Evolutionary conservation across 495 filamentous ascomycete genomes (phyloP), one percentile per base, ranked within the genome.

Genomic region (Hyaloscypha hepaticicola): DNA sequence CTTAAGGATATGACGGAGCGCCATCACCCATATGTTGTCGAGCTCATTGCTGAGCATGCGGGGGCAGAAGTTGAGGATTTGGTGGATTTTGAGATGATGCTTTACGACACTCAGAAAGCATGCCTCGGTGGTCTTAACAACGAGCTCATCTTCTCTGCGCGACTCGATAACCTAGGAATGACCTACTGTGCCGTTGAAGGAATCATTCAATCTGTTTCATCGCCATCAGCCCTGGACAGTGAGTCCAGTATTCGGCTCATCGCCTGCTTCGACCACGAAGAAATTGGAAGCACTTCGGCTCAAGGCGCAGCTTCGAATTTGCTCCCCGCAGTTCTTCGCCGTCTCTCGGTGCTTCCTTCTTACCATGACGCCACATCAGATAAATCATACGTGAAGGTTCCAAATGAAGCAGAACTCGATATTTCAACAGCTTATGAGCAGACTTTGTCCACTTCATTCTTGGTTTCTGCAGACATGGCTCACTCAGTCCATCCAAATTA

Each of bases 381-480:
- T 52, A 74, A 77, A 29, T 84, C 82, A 2, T 84, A 85, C 72
- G 76, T 81, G 55, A 78, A 80, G 26, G 77, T 83, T 62, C 75
- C 77, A 70, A 79, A 74, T 58, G 77, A 87, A 22, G 74, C 75
- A 14, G 76, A 80, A 7, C 67, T 77, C 14, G 85, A 89, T 61
- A 73, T 81, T 16, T 72, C 84, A 8, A 96, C 93, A 12, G 92
- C 93, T 33, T 97, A 94, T 71, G 95, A 98, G 76, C 92, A 98
- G 78, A 94, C 91, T 16, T 84, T 97, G 53, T 83, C 90, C 26
- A 90, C 88, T n/a, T 96, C 91, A 2, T 96, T 99, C 81, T 84
- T 99, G 48, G 82, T 98, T 66, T 97, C 93, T 8, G 96, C 96
- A 45, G 95, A 99, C 74, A 97, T 98, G 93, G 93, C 96, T 3